A percentile compares a stretch with the other conserved stretches of the same genome.
phyloP scores from a whole-genome alignment of 306 rosid genomes.

The Dicorynia guianensis region DNA sequence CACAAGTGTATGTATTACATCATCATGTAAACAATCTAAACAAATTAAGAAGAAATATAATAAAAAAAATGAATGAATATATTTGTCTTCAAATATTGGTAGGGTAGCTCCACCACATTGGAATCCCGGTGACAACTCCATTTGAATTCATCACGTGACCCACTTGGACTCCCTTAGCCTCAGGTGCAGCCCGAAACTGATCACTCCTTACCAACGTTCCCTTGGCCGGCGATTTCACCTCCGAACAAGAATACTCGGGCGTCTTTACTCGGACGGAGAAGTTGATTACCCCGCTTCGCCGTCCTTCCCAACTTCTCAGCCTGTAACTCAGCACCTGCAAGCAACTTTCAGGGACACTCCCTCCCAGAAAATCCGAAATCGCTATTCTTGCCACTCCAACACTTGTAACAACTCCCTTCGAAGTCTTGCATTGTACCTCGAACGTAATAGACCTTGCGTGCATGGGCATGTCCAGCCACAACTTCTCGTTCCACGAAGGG shows the following conservation, averaged over 20 bases:
- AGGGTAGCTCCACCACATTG: slow-evolving; percentile 15
- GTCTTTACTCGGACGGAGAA: slow-evolving; percentile 51
- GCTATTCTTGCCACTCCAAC: slow-evolving; percentile 52
- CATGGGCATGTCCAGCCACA: slow-evolving; percentile 48
- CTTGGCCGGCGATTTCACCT: neutral
- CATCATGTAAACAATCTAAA: no score
- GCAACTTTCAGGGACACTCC: slow-evolving; percentile 43
- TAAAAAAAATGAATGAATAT: neutral
- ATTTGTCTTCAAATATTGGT: neutral
- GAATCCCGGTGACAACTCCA: slow-evolving; percentile 20
- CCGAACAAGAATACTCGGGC: neutral
- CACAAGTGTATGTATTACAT: no score
- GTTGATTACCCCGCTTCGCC: slow-evolving; percentile 59
- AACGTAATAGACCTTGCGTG: slow-evolving; percentile 42
- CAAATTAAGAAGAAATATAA: no score
- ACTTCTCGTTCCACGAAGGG: slow-evolving; percentile 52
- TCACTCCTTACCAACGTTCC: neutral
- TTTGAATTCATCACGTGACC: neutral
- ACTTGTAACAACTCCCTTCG: slow-evolving; percentile 3
- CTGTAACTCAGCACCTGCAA: slow-evolving; percentile 62
- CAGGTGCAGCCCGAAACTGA: neutral
- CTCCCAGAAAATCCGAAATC: slow-evolving; percentile 48
- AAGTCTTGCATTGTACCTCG: slow-evolving; percentile 50
- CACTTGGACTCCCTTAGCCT: slow-evolving; percentile 4
- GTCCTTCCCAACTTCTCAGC: slow-evolving; percentile 55